These are phyloP conservation scores for Rhizopogon parksii DNA, from an alignment of 1,284 basidiomycete species.

Conservation along the genomic window DNA sequence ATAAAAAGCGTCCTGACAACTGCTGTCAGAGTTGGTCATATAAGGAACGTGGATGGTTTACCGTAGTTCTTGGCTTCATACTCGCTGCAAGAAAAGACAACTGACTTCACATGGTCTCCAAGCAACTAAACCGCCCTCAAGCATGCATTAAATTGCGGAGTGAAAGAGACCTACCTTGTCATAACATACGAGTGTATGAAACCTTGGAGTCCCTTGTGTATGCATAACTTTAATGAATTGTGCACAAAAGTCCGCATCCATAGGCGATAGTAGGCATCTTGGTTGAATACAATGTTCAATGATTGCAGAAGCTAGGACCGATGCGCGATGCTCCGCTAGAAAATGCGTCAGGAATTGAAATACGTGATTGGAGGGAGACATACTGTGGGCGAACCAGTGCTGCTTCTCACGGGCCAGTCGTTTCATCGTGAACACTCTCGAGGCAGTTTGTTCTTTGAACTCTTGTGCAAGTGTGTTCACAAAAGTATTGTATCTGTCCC, in stretches of 20 bases:
- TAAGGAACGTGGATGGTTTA: constrained; percentile 25
- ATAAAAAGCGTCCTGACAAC: constrained; percentile 71
- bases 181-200: constrained; percentile 82
- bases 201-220: constrained; percentile 78
- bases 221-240: constrained; percentile 89
- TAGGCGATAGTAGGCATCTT: constrained; percentile 85
- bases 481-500: constrained; percentile 56
- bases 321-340: constrained; percentile 41
- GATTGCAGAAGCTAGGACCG: constrained; percentile 51
- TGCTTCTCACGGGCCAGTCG: constrained; percentile 76
- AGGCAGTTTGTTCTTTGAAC: constrained; percentile 69
- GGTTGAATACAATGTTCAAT: constrained; percentile 93
- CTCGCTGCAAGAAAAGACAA: constrained; percentile 91
- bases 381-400: constrained; percentile 82
- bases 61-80: constrained; percentile 95
- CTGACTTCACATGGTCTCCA: constrained; percentile 74
- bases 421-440: constrained; percentile 67
- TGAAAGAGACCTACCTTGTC: constrained; percentile 55
- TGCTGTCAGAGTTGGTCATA: background rate
- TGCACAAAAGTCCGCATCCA: constrained; percentile 93
- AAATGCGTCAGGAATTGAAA: constrained; percentile 10
- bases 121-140: constrained; percentile 50
- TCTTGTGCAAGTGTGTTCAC: constrained; percentile 55
- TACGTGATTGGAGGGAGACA: constrained; percentile 16
- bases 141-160: background rate